Evolutionary conservation across 2,329 filamentous ascomycete genomes (phyloP).

Genomic region (Xylaria sp.): DNA sequence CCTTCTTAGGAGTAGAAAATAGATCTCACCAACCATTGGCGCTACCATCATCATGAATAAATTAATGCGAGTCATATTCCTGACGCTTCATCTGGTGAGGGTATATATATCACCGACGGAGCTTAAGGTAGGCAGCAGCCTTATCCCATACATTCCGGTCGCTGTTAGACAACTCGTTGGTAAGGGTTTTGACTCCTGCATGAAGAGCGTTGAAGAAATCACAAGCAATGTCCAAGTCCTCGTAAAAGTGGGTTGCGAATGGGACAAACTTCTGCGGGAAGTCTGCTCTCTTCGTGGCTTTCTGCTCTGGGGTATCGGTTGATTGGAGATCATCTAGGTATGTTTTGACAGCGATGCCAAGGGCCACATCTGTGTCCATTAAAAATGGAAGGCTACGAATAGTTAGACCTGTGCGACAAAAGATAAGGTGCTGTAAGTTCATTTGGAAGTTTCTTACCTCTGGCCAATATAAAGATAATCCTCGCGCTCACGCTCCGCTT

Average conservation of each 20-base stretch:
- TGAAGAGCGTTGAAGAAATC: slow-evolving; percentile 69
- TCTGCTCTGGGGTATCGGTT: slow-evolving; percentile 62
- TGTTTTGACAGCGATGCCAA: slow-evolving; percentile 83
- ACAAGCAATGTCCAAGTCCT: slow-evolving; percentile 68
- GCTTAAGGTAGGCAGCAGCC: slow-evolving; percentile 64
- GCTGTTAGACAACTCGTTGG: slow-evolving; percentile 56
- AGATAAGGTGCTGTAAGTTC: slow-evolving; percentile 11
- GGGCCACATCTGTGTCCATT: slow-evolving; percentile 76
- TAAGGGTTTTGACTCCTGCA: slow-evolving; percentile 66
- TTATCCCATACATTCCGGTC: slow-evolving; percentile 66
- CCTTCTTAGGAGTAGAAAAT: slow-evolving; percentile 12
- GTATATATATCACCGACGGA: slow-evolving; percentile 43
- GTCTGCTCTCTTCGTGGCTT: slow-evolving; percentile 57
- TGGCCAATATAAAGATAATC: slow-evolving; percentile 77
- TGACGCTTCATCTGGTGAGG: slow-evolving; percentile 10
- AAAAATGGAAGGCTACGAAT: slow-evolving; percentile 71
- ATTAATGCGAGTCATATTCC: slow-evolving; percentile 14
- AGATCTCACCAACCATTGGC: slow-evolving; percentile 12
- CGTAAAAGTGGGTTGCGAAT: slow-evolving; percentile 66
- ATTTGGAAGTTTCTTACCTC: slow-evolving; percentile 61
- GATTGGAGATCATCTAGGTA: slow-evolving; percentile 78
- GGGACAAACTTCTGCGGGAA: slow-evolving; percentile 69
- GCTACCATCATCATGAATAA: slow-evolving; percentile 19
- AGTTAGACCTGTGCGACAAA: slow-evolving; percentile 34
- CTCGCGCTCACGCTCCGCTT: slow-evolving; percentile 75